Evolutionary conservation across 495 filamentous ascomycete species (phyloP), one percentile per base, ranked within the genome.

Genomic region (Aspergillus wentii): DNA sequence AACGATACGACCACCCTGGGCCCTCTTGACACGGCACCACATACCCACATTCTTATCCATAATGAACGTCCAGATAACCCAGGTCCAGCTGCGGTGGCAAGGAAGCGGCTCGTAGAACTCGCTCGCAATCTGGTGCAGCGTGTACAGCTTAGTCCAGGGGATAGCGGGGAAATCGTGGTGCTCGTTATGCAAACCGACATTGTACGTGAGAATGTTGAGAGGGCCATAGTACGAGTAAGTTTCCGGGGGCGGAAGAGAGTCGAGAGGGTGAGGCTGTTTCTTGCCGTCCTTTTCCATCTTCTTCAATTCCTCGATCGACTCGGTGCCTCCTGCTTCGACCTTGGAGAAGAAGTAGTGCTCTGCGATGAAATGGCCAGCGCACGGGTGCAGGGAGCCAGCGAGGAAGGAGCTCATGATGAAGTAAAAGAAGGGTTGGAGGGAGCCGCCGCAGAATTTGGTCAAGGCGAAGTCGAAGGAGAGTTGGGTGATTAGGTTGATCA

Each of bases 131-230:
- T 75, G 60, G 54, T 87, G 76, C 38, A 99, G 63, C 46, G 60
- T 64, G 3, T 83, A 82, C 17, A 99, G 70, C 5, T 80, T 69
- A 3, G 88, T 95, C 92, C 92, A 99, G 2, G 92, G 91, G 34
- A 98, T 76, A 16, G 94, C 92, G 16, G 92, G 92, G 68, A 98
- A 98, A 59, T 98, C 92, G 54, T 99, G 92, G 62, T 98, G 92
- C 68, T 99, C 92, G 52, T 99, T 99, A 59, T 99, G 92, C 47
- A 95, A 60, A 13, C 92, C 92, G 8, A 99, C 92, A 46, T 99
- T 97, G 64, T 96, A 99, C 1, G 90, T 94, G 14, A 99, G 61
- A 33, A 89, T 60, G 62, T 99, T 99, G 28, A 97, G 72, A 0
- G 85, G 79, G 4, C 92, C 92, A 58, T 99, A 99, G 70, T 99